A percentile compares a stretch with the other conserved stretches of the same genome.
Evolutionary conservation across 257 asterid species (phyloP).

Genomic region (Primulina eburnea): DNA sequence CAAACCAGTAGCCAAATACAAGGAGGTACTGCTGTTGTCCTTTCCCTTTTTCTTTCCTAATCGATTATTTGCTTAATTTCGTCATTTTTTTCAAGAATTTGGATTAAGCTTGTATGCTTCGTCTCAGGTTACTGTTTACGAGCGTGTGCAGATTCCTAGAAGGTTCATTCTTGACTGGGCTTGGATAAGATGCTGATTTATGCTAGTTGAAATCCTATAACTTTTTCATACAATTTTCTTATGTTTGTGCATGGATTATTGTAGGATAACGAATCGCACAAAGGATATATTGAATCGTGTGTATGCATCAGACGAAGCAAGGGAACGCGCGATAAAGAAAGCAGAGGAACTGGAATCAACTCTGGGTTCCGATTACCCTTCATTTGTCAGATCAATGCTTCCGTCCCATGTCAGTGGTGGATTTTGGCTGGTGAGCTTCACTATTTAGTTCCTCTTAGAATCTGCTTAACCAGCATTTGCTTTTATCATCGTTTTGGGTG

Average conservation of each 20-base stretch:
- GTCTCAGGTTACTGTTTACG: slow-evolving; percentile 55
- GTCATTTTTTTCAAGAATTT: neutral
- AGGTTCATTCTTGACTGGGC: slow-evolving; percentile 39
- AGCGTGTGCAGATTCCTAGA: slow-evolving; percentile 63
- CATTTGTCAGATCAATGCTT: slow-evolving; percentile 73
- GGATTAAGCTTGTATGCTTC: neutral
- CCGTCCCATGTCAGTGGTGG: slow-evolving; percentile 97
- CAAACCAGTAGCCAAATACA: slow-evolving; percentile 53
- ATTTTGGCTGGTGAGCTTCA: slow-evolving; percentile 79
- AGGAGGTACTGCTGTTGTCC: slow-evolving; percentile 45
- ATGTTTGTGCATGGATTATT: neutral
- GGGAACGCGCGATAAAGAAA: slow-evolving; percentile 50
- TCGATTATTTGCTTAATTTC: neutral
- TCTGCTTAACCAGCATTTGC: neutral
- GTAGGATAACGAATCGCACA: slow-evolving; percentile 44
- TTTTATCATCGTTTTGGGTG: neutral
- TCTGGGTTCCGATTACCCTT: slow-evolving; percentile 48
- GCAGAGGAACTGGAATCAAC: slow-evolving; percentile 61
- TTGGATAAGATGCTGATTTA: neutral
- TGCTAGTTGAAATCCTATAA: neutral
- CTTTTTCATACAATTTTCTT: neutral
- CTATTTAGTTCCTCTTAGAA: neutral
- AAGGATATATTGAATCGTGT: slow-evolving; percentile 51
- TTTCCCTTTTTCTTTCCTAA: neutral
- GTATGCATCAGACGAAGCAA: slow-evolving; percentile 74